Percentiles rank a stretch among this genome's conserved stretches.
These are phyloP conservation scores for Buxus sempervirens DNA, from an alignment of 164 flowering plant genomes.

Conservation along the genomic window DNA sequence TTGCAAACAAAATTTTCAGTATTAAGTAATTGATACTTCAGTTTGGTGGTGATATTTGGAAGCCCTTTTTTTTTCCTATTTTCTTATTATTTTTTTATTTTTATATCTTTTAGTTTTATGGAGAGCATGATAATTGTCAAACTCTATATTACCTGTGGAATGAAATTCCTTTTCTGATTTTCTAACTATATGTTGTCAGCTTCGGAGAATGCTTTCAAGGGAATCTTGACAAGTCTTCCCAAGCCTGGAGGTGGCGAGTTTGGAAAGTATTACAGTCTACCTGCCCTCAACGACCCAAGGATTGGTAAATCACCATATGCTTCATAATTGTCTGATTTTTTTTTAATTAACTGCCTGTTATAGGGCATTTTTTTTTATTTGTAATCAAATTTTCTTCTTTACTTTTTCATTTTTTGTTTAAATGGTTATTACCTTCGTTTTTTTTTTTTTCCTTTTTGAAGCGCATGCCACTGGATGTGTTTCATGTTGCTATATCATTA, in stretches of 20 bases:
- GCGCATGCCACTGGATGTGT: neutral
- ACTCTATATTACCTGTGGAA: slow-evolving; percentile 40
- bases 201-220: slow-evolving; percentile 66
- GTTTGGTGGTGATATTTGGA: neutral
- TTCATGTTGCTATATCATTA: too few relatives aligned
- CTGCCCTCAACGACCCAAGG: slow-evolving; percentile 82
- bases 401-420: too few relatives aligned
- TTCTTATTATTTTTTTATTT: too few relatives aligned
- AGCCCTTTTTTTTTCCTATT: too few relatives aligned
- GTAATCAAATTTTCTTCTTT: too few relatives aligned
- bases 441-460: neutral
- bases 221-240: slow-evolving; percentile 69
- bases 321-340: too few relatives aligned
- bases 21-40: neutral
- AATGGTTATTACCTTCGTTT: slow-evolving; percentile 1
- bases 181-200: slow-evolving; percentile 46
- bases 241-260: slow-evolving; percentile 88
- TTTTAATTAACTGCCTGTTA: neutral
- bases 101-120: too few relatives aligned
- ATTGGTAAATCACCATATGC: slow-evolving; percentile 39
- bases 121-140: too few relatives aligned
- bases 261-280: slow-evolving; percentile 84
- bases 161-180: slow-evolving; percentile 18
- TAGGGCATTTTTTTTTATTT: too few relatives aligned
- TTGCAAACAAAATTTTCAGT: neutral